Conservation (phyloP, 768 basidiomycete species). For the Russula olivacea region DNA sequence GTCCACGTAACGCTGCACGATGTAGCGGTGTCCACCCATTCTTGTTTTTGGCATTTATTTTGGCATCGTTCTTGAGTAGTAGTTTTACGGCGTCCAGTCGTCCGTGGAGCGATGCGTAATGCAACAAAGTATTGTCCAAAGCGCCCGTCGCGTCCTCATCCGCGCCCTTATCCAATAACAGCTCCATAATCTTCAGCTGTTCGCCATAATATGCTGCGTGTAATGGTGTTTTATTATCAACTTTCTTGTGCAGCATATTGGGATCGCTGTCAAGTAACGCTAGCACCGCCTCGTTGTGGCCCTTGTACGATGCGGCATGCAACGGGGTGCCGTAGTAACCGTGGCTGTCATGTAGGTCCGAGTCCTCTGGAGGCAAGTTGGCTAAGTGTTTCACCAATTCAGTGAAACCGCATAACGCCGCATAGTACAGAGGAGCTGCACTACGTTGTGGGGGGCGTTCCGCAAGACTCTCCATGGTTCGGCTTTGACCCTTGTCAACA, state of each 20-base stretch:
- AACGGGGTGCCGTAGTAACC: not conserved
- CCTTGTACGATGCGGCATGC: conserved; percentile 1
- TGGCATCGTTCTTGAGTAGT: not conserved
- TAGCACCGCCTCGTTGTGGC: not conserved
- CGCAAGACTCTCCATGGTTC: not conserved
- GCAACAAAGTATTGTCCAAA: not conserved
- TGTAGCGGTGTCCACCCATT: not conserved
- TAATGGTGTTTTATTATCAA: not conserved
- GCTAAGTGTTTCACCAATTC: not conserved
- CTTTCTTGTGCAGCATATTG: not conserved
- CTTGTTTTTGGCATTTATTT: not conserved
- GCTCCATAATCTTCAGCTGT: not conserved
- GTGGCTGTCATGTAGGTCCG: not conserved
- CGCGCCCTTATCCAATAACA: not conserved
- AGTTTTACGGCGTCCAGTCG: not conserved
- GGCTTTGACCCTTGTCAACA: not conserved
- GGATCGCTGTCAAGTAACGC: not conserved
- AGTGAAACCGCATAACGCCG: not conserved
- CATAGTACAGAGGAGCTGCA: not conserved
- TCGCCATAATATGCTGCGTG: not conserved
- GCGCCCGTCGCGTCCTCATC: not conserved
- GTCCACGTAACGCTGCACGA: not conserved
- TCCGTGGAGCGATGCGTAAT: not conserved
- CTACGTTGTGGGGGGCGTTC: not conserved
- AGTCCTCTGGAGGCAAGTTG: not conserved